phyloP scores from a whole-genome alignment of 73 alveolate species.

The Effrenium voratum region DNA sequence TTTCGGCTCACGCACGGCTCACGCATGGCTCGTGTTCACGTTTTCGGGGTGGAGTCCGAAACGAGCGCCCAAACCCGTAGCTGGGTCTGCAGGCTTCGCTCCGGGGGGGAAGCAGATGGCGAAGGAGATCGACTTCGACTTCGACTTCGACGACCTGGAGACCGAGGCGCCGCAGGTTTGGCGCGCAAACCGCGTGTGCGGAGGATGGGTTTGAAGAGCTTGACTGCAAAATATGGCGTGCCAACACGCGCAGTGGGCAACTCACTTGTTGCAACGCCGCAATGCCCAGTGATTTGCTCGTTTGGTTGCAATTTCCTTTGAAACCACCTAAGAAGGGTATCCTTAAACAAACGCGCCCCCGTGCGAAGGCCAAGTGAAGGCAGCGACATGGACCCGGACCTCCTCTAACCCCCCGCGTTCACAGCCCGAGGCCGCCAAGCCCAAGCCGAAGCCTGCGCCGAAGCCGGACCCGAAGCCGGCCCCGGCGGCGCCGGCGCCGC shows the following conservation, averaged over 20 bases:
- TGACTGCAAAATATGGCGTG: no score
- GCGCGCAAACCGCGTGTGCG: no score
- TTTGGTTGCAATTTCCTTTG: not conserved
- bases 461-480: slow-evolving; percentile 31
- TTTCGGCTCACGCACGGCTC: not conserved
- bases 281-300: not conserved
- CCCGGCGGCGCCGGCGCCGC: slow-evolving; percentile 57
- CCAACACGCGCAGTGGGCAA: not conserved
- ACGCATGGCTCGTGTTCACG: not conserved
- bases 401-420: no score
- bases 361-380: not conserved
- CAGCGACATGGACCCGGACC: not conserved
- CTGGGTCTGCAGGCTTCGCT: slow-evolving; percentile 60
- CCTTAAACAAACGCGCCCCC: not conserved
- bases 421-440: slow-evolving; percentile 40
- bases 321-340: not conserved
- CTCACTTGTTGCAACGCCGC: not conserved
- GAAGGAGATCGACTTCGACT: slow-evolving; percentile 92
- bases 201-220: no score
- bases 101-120: slow-evolving; percentile 89
- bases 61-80: no score
- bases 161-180: slow-evolving; percentile 55
- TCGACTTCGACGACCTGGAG: slow-evolving; percentile 93
- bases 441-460: slow-evolving; percentile 54
- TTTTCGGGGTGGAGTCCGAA: not conserved